phyloP scores from a whole-genome alignment of 805 yeast species.

The Ogataea paradorogensis region DNA sequence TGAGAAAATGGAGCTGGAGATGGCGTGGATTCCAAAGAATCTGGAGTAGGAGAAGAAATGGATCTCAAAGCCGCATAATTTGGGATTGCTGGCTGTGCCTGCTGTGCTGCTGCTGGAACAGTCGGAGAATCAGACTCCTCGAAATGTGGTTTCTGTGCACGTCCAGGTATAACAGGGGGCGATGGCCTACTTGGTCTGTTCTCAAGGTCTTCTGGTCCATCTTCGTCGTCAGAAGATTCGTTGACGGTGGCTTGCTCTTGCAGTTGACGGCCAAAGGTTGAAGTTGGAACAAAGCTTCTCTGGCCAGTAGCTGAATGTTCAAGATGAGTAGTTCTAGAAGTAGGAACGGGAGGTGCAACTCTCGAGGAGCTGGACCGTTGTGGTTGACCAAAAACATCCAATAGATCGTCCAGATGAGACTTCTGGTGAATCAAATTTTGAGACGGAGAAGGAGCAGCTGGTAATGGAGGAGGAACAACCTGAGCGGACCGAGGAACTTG shows the following conservation, averaged over 20 bases:
- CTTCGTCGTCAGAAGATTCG: slow-evolving; percentile 36
- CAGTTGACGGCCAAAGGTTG: slow-evolving; percentile 80
- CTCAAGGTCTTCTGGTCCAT: slow-evolving; percentile 36
- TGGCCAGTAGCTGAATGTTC: slow-evolving; percentile 26
- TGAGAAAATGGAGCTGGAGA: slow-evolving; percentile 14
- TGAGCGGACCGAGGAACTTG: not conserved
- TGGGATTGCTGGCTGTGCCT: slow-evolving; percentile 19
- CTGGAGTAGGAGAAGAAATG: slow-evolving; percentile 3
- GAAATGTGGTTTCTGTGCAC: slow-evolving; percentile 35
- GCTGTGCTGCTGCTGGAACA: slow-evolving; percentile 8
- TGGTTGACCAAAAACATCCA: slow-evolving; percentile 49
- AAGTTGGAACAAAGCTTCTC: slow-evolving; percentile 70
- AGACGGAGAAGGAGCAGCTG: slow-evolving; percentile 15
- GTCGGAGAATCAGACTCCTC: slow-evolving; percentile 19
- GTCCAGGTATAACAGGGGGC: slow-evolving; percentile 36
- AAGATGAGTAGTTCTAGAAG: slow-evolving; percentile 23
- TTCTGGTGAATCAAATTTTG: slow-evolving; percentile 8
- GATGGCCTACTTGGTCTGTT: slow-evolving; percentile 19
- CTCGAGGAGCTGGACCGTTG: slow-evolving; percentile 23
- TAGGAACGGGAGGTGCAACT: slow-evolving; percentile 32
- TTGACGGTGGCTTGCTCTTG: slow-evolving; percentile 31
- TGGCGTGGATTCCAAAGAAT: slow-evolving; percentile 18
- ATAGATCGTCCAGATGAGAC: slow-evolving; percentile 62
- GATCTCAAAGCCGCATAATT: slow-evolving; percentile 49
- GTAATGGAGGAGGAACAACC: slow-evolving; percentile 15